Base-by-base conservation (phyloP, 495 filamentous ascomycete species). In the Penicillium cosmopolitanum region DNA sequence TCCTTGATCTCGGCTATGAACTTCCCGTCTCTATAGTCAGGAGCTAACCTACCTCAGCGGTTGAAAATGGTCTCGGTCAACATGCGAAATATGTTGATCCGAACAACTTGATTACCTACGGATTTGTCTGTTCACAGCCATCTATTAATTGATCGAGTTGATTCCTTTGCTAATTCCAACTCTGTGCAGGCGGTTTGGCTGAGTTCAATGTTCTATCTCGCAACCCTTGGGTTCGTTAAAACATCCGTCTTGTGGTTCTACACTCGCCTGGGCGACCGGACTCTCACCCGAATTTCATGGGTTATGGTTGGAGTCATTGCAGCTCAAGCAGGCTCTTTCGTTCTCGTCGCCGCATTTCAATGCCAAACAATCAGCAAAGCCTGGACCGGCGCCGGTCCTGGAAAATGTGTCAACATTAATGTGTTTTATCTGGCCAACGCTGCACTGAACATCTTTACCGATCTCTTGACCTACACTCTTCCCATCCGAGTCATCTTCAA, bases 381-480 rank as follows among this genome's bases (percentile, higher is more conserved):
- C 31, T 77, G 75, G 75, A 62, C 66, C 2, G 40, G 21, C 1
- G 63, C 57, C 10, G 55, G 58, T 5, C 38, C 52, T 3, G 77
- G 81, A 23, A 69, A 68, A 55, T 80, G 77, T 64, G 69, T 85
- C 48, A 67, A 80, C 52, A 73, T 78, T 52, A 80, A 81, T 56
- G 62, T 71, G 15, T 71, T 82, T 51, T 80, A 75, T 28, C 76
- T 78, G 51, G 68, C 70, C 56, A 76, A 80, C 50, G 73, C 80
- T 0, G 75, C 66, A 4, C 63, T 87, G 28, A 84, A 82, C 62
- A 81, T 88, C 21, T 36, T 80, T 12, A 74, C 83, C 7, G 84
- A 88, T 60, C 25, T 81, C 0, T 64, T 80, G 58, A 81, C 83
- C 43, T 75, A 87, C 53, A 67, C 76, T 4, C 67, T 89, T 23